Evolutionary conservation across 495 filamentous ascomycete species (phyloP), one percentile per base, ranked within the genome.

Genomic region (Penicillium riverlandense): DNA sequence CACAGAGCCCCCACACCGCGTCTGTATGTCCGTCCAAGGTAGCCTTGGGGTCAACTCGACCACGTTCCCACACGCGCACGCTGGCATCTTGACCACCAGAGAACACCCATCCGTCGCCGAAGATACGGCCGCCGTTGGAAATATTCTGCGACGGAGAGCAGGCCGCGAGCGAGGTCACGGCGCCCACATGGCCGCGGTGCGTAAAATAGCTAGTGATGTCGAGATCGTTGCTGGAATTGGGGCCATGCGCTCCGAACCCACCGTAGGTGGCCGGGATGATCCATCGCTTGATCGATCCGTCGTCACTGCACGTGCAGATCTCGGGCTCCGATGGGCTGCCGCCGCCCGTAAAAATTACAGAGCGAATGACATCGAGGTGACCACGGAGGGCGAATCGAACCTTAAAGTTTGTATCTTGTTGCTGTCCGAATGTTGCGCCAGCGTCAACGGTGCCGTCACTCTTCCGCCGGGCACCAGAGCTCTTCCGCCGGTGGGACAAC

Each of bases 81-180:
- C 90, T 94, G 4, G 90, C 80, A 61, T 98, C 92, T 57, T 95
- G 88, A 4, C 92, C 92, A 35, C 94, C 92, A 12, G 90, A 96
- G 63, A 98, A 97, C 32, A 98, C 85, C 92, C 94, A 97, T 6
- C 94, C 94, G 50, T 96, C 90, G 13, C 88, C 88, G 43, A 83
- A 73, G 1, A 82, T 84, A 43, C 89, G 79, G 8, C 90, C 90
- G 13, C 89, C 90, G 28, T 88, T 94, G 8, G 85, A 86, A 62
- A 95, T 92, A 52, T 85, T 86, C 35, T 88, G 83, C 6, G 83
- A 78, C 4, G 88, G 79, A 1, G 90, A 88, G 71, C 85, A 96
- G 3, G 92, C 85, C 2, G 94, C 83, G 8, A 98, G 67, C 7
- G 79, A 87, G 38, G 90, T 86, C 8, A 98, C 89, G n/a, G 88